Evolutionary conservation across 371 early-diverging fungal genomes (phyloP), one percentile per base, ranked within the genome.

Genomic region (Lichtheimia ramosa): DNA sequence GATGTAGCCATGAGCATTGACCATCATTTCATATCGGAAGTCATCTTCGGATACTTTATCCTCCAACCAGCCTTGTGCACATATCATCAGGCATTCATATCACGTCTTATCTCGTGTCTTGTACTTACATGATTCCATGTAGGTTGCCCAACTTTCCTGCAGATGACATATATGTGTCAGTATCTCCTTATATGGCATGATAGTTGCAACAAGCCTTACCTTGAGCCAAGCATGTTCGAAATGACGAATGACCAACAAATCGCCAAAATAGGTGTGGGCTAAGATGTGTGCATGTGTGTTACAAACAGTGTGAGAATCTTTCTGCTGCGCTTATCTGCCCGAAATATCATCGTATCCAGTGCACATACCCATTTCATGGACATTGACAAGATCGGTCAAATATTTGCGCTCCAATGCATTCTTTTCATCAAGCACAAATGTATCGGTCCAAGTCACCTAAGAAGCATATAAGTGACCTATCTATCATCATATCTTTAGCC

Each of bases 181-280:
- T 34, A 34, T 34, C 10, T 8, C 34, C 10, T 8, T 34, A 34
- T 34, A 1, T 34, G 34, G 10, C 34, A 34, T 8, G 34, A 10
- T 2, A 25, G 25, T 0, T 34, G 34, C 34, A 8, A 34, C 34
- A 34, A 34, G 34, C 10, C n/a, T 16, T 50, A 67, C 63, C 59
- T 84, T 86, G n/a, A 84, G 58, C 87, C 87, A 87, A 15, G 70
- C 85, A 66, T 85, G 84, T 54, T 87, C 87, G 70, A 84, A 86
- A 66, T 83, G 81, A 49, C 82, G 65, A 28, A 83, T 82, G 12
- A 82, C 83, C 34, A 84, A 46, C 21, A 83, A 49, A 63, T 86
- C 80, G 18, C 84, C 87, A 65, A 86, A 86, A 59, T 82, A 84
- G 3, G 87, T 76, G 65, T 86, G 87, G 0, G 77, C 82, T 72